These are phyloP conservation scores for Vitis labrusca DNA, from an alignment of 164 flowering plant species.

Conservation along the genomic window DNA sequence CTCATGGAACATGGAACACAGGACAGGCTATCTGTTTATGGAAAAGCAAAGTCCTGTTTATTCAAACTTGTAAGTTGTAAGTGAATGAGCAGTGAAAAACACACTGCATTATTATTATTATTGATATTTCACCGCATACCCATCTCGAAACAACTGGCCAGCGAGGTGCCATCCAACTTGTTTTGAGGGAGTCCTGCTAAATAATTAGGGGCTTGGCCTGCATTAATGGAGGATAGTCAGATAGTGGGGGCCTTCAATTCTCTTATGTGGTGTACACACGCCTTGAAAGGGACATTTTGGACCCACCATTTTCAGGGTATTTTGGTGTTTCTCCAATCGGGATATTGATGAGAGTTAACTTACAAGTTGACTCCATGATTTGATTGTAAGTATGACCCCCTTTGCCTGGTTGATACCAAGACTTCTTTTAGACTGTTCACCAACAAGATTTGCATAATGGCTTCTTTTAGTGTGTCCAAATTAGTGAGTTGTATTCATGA, in stretches of 20 bases:
- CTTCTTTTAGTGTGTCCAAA: no score
- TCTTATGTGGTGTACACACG: background rate
- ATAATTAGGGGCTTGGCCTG: background rate
- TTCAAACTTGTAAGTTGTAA: background rate
- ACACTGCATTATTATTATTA: no score
- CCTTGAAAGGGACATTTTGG: background rate
- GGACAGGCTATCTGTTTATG: constrained; percentile 4
- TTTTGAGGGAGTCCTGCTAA: background rate
- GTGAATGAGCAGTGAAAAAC: no score
- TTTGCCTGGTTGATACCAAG: background rate
- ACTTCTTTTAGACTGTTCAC: background rate
- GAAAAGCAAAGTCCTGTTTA: background rate
- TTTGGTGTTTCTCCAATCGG: background rate
- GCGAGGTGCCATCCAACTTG: background rate
- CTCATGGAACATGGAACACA: background rate
- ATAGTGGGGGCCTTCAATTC: background rate
- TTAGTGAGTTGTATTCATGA: no score
- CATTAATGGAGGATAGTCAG: no score
- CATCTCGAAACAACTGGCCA: background rate
- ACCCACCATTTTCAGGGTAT: background rate
- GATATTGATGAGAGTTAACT: background rate
- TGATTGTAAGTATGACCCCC: background rate
- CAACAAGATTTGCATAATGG: no score
- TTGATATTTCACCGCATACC: no score
- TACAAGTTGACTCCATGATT: constrained; percentile 2